Evolutionary conservation across 2,329 filamentous ascomycete genomes (phyloP), one percentile per base, ranked within the genome.

Genomic region (Aspergillus oerlinghausenensis): DNA sequence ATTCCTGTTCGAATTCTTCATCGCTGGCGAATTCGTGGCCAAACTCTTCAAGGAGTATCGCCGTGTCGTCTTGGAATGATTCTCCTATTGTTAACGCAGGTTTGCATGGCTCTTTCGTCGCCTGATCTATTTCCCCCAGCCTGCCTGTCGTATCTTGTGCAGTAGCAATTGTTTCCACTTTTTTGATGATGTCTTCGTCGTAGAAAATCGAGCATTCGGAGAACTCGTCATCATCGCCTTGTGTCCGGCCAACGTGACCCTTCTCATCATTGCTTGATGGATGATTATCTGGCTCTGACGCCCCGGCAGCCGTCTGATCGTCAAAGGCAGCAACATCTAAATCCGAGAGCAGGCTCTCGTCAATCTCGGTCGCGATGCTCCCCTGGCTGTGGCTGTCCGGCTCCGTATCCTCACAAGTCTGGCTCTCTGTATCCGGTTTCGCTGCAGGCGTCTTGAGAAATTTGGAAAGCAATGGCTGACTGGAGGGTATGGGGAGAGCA

Each of bases 51-150:
- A 70, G 55, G 3, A 69, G 63, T 19, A 67, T 59, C 2, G 71
- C 69, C 6, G 71, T 73, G 14, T 74, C 71, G 11, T 74, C 71
- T 42, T 65, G 64, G 49, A 74, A 74, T 4, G 71, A 73, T 14
- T 67, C 64, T 40, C 54, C 56, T 23, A 60, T 52, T 23, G 65
- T 57, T 25, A 63, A 28, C 7, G 26, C 29, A 48, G 51, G 23
- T 19, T 42, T 47, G 42, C 26, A 17, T 19, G 25, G 23, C 17
- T 21, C 17, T 1, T 11, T 23, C 14, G 47, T 21, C 32, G 25
- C 6, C 47, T 10, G 49, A 10, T 51, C 47, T 14, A 47, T 26
- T 49, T 47, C 45, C 43, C 50, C 40, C 43, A 38, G 55, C 28
- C 32, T 49, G 23, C 42, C n/a, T 4, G 32, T 26, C 1, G 49